phyloP scores from a whole-genome alignment of 2,329 filamentous ascomycete genomes.

The Fusarium sp. region DNA sequence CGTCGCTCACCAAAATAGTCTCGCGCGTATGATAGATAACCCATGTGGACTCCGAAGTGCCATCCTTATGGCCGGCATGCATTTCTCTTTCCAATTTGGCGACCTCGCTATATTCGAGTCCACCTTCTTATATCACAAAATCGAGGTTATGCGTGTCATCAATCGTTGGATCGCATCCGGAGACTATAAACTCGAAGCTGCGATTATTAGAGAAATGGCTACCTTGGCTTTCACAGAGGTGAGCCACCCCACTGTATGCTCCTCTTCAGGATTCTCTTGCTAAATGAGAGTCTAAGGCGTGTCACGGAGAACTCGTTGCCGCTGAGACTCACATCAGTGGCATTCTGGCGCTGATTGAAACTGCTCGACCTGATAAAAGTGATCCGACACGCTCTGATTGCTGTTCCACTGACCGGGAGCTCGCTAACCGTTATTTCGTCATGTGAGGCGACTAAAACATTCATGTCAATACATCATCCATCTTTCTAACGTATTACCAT shows the following conservation, averaged over 20 bases:
- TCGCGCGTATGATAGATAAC: not conserved
- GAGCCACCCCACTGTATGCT: rapidly evolving
- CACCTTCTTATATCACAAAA: conserved; percentile 10
- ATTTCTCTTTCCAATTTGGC: conserved; percentile 14
- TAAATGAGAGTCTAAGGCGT: not conserved
- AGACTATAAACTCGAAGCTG: not conserved
- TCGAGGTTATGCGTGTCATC: conserved; percentile 6
- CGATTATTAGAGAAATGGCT: conserved; percentile 9
- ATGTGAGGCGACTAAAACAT: not conserved
- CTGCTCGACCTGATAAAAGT: not conserved
- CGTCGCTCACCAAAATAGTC: not conserved
- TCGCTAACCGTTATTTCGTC: conserved; percentile 6
- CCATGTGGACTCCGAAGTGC: not conserved
- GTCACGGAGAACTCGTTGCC: not conserved
- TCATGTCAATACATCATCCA: rapidly evolving
- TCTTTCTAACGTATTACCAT: rapidly evolving
- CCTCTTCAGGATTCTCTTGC: rapidly evolving
- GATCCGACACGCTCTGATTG: not conserved
- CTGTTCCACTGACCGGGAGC: not conserved
- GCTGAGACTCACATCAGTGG: conserved; percentile 14
- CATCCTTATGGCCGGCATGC: conserved; percentile 12
- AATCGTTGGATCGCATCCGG: conserved; percentile 5
- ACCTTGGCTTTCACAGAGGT: conserved; percentile 18
- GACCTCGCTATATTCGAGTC: not conserved
- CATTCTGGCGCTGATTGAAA: conserved; percentile 14